A percentile compares a stretch with the other conserved stretches of the same genome.
These are phyloP conservation scores for Mycena metata DNA, from an alignment of 768 basidiomycete genomes.

Conservation along the genomic window DNA sequence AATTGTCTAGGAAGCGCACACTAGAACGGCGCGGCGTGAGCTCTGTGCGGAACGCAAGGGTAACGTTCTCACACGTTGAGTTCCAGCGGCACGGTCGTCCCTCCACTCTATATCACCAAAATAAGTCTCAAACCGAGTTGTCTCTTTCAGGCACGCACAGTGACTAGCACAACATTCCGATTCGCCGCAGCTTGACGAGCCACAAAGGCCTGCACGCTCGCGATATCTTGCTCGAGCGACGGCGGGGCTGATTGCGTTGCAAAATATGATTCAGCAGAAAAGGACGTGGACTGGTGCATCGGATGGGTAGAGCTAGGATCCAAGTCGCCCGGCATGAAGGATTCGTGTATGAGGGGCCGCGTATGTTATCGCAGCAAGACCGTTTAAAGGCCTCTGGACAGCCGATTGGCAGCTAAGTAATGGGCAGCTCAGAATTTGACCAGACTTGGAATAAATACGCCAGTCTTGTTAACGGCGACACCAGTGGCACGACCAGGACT, in stretches of 20 bases:
- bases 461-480: background rate
- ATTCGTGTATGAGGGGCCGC: background rate
- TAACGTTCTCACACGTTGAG: conserved; percentile 92
- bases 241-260: conserved; percentile 86
- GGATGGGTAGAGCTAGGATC: background rate
- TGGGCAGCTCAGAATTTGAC: background rate
- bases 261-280: conserved; percentile 94
- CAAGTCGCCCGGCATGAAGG: conserved; percentile 4
- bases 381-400: conserved; percentile 16
- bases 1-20: conserved; percentile 98
- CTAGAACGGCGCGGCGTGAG: conserved; percentile 61
- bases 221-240: conserved; percentile 76
- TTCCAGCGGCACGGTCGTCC: conserved; percentile 97
- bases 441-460: conserved; percentile 10
- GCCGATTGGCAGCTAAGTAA: background rate
- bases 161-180: conserved; percentile 91
- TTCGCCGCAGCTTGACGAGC: conserved; percentile 72
- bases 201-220: conserved; percentile 77
- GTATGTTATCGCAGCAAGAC: conserved; percentile 14
- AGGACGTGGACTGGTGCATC: conserved; percentile 47
- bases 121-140: conserved; percentile 26
- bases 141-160: conserved; percentile 67
- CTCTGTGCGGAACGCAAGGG: conserved; percentile 43
- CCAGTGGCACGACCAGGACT: background rate
- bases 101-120: conserved; percentile 80